Evolutionary conservation across 345 rosid species (phyloP), one percentile per base, ranked within the genome.

Genomic region (Melaleuca quinquenervia): DNA sequence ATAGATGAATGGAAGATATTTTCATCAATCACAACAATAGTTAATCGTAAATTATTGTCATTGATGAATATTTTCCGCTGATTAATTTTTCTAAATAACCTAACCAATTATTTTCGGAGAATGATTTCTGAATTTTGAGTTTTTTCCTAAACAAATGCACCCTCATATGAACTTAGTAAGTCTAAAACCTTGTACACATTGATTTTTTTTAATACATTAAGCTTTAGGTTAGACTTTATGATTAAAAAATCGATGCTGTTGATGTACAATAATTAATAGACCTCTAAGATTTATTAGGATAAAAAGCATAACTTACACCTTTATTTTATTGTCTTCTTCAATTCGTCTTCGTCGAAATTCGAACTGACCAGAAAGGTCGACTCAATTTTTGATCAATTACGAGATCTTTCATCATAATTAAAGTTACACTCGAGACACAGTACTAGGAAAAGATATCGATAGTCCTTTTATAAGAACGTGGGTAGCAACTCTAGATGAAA

Each of bases 301-400:
- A 29, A 29, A 11, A 29, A 29, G 44, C 75, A 15, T 29, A 5
- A 44, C 6, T 3, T 29, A 1, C 21, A 7, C 75, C 1, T 18
- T 52, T n/a, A n/a, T n/a, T 52, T 7, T 22, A 52, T 52, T 7
- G 8, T 20, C 36, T 3, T 62, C 75, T 62, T 62, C 41, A 0
- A 29, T 62, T 15, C 29, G 44, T 62, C 44, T 15, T 6, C 1
- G 11, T 15, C 44, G 8, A 29, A 62, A 62, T 62, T 62, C 3
- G 22, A 62, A 62, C 29, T 1, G 5, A 62, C 1, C 0, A 1
- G 10, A 58, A 32, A 29, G 76, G 44, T 0, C 11, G 0, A 7
- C 11, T 29, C 2, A 44, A 62, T 7, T 62, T 62, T 62, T 16
- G 36, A 60, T 62, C 32, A 4, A 5, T 7, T 7, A 2, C 26